A percentile compares a stretch with the other conserved stretches of the same genome.
Evolutionary conservation across 2,329 filamentous ascomycete genomes (phyloP).

Genomic region (Camillea tinctor): DNA sequence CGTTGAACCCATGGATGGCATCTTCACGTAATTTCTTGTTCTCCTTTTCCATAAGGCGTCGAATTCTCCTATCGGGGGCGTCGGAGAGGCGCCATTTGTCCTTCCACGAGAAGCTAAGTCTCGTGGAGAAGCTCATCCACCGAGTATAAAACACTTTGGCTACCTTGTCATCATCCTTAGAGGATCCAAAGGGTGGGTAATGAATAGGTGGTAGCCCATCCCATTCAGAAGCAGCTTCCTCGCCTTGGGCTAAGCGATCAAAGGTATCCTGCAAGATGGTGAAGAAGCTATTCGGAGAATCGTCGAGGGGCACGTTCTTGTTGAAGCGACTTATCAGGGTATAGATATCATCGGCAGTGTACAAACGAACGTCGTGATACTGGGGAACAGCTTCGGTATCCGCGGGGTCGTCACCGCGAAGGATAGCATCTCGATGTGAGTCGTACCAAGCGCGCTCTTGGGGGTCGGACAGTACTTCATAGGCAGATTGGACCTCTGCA

Average conservation of each 20-base stretch:
- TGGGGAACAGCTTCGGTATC: slow-evolving; percentile 54
- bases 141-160: slow-evolving; percentile 77
- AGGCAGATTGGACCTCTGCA: slow-evolving; percentile 87
- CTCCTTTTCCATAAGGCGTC: slow-evolving; percentile 91
- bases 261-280: slow-evolving; percentile 76
- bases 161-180: slow-evolving; percentile 68
- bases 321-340: slow-evolving; percentile 78
- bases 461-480: slow-evolving; percentile 92
- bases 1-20: slow-evolving; percentile 84
- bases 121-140: slow-evolving; percentile 81
- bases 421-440: slow-evolving; percentile 82
- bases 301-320: slow-evolving; percentile 73
- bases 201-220: slow-evolving; percentile 58
- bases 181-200: slow-evolving; percentile 81
- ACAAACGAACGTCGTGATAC: slow-evolving; percentile 68
- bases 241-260: slow-evolving; percentile 75
- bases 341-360: slow-evolving; percentile 76
- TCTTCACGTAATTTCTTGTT: slow-evolving; percentile 84
- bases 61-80: slow-evolving; percentile 79
- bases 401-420: slow-evolving; percentile 62
- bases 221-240: slow-evolving; percentile 71
- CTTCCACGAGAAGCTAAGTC: slow-evolving; percentile 85
- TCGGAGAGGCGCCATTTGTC: slow-evolving; percentile 82
- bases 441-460: slow-evolving; percentile 99
- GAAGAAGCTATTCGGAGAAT: slow-evolving; percentile 81